Evolutionary conservation across 2,329 filamentous ascomycete genomes (phyloP).

Genomic region (Aspergillus niger): DNA sequence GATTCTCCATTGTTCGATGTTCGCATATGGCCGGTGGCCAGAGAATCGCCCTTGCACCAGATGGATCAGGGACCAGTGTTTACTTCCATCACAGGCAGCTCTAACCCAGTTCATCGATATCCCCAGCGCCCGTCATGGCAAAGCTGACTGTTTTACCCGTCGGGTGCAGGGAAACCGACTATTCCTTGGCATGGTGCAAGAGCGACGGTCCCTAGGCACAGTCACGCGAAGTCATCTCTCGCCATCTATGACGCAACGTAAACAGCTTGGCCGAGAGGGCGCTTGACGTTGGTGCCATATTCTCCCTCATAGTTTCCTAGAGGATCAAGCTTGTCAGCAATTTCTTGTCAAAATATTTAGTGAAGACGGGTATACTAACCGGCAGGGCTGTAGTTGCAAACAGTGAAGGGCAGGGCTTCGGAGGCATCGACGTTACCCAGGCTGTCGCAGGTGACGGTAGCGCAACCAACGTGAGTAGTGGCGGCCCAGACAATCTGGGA

Average conservation of each 20-base stretch:
- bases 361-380: conserved; percentile 56
- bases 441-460: conserved; percentile 48
- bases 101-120: neutral
- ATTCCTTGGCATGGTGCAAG: neutral
- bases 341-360: too few species aligned
- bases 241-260: conserved; percentile 33
- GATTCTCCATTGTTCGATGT: conserved; percentile 12
- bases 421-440: conserved; percentile 46
- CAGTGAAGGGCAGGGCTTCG: conserved; percentile 67
- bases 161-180: neutral
- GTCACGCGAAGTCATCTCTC: conserved; percentile 8
- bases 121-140: neutral
- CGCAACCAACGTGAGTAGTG: conserved; percentile 65
- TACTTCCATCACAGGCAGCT: conserved; percentile 1
- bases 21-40: conserved; percentile 4
- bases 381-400: conserved; percentile 81
- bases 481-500: conserved; percentile 72
- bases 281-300: conserved; percentile 56
- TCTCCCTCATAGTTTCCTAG: conserved; percentile 58
- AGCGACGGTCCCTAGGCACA: conserved; percentile 4
- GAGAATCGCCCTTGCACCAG: conserved; percentile 1
- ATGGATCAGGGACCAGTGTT: neutral
- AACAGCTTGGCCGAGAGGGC: conserved; percentile 42
- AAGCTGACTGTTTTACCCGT: neutral
- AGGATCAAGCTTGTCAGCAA: conserved; percentile 27